These are phyloP conservation scores for Candida ponderosae DNA, from an alignment of 805 yeast genomes.

Conservation along the genomic window DNA sequence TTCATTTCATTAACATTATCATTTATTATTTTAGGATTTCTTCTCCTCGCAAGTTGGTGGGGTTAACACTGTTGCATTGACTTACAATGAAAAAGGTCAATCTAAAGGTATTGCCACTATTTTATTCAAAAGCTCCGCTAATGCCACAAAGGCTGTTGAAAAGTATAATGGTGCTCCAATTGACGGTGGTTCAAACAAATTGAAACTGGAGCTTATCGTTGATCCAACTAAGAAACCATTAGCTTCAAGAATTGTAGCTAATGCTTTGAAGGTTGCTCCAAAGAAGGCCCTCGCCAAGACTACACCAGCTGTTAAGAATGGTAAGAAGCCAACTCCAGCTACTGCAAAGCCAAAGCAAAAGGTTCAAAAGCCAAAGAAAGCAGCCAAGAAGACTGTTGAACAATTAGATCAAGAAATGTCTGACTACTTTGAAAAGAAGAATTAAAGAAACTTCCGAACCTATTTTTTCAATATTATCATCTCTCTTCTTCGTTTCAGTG, in stretches of 20 bases:
- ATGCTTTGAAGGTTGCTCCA: constrained; percentile 17
- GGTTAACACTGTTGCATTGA: constrained; percentile 59
- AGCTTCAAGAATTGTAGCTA: constrained; percentile 63
- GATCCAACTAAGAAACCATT: constrained; percentile 78
- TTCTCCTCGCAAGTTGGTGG: constrained; percentile 85
- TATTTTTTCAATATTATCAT: neutral
- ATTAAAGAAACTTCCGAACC: constrained; percentile 10
- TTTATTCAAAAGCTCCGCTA: constrained; percentile 58
- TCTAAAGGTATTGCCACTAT: constrained; percentile 91
- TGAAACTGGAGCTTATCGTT: constrained; percentile 74
- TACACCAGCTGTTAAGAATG: constrained; percentile 11
- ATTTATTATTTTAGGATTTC: constrained; percentile 55
- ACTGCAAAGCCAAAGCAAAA: constrained; percentile 17
- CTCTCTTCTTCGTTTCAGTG: no score
- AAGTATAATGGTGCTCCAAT: constrained; percentile 90
- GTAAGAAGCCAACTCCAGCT: constrained; percentile 11
- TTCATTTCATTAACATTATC: neutral
- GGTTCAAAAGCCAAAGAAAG: constrained; percentile 28
- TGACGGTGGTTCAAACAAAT: constrained; percentile 73
- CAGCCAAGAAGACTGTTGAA: constrained; percentile 71
- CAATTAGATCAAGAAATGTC: constrained; percentile 98
- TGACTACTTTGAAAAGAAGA: constrained; percentile 69
- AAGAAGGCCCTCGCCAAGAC: constrained; percentile 12
- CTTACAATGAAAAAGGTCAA: constrained; percentile 82
- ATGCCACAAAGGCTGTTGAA: constrained; percentile 73